A percentile compares a stretch with the other conserved stretches of the same genome.
phyloP scores from a whole-genome alignment of 1,284 basidiomycete genomes.

The Kalmanozyma brasiliensis region DNA sequence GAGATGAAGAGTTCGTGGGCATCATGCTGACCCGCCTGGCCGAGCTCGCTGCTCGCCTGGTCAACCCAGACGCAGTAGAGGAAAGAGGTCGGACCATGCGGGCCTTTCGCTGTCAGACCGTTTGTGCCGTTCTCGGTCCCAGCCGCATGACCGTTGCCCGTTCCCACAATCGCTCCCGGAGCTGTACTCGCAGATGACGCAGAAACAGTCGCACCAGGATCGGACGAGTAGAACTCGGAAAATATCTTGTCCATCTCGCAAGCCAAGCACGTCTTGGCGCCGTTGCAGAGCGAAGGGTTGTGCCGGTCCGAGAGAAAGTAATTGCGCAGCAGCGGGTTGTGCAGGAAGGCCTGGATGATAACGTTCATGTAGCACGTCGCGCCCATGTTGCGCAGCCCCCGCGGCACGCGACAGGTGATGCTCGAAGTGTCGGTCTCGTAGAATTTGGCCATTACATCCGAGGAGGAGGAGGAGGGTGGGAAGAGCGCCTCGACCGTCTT shows the following conservation, averaged over 20 bases:
- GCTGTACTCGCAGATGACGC: constrained; percentile 71
- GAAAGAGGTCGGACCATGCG: constrained; percentile 85
- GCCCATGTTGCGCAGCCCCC: constrained; percentile 89
- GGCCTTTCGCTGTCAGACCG: constrained; percentile 51
- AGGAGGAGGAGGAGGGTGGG: background rate
- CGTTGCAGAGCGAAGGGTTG: constrained; percentile 74
- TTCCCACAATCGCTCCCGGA: constrained; percentile 57
- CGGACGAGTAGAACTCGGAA: constrained; percentile 72
- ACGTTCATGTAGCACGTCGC: constrained; percentile 96
- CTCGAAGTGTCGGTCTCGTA: constrained; percentile 29
- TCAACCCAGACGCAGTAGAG: constrained; percentile 87
- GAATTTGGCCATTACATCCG: constrained; percentile 13
- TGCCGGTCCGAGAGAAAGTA: constrained; percentile 91
- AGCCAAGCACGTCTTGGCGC: constrained; percentile 79
- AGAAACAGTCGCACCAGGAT: constrained; percentile 19
- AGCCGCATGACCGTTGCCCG: background rate
- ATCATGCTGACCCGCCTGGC: constrained; percentile 92
- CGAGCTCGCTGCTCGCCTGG: constrained; percentile 76
- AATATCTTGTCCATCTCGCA: constrained; percentile 96
- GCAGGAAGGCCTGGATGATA: constrained; percentile 88
- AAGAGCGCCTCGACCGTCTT: constrained; percentile 24
- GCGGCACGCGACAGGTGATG: constrained; percentile 73
- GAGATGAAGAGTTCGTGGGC: constrained; percentile 77
- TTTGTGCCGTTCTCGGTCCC: constrained; percentile 15
- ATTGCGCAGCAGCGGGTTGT: constrained; percentile 89